Evolutionary conservation across 768 basidiomycete species (phyloP), one percentile per base, ranked within the genome.

Genomic region (Neoboletus subvelutipes): DNA sequence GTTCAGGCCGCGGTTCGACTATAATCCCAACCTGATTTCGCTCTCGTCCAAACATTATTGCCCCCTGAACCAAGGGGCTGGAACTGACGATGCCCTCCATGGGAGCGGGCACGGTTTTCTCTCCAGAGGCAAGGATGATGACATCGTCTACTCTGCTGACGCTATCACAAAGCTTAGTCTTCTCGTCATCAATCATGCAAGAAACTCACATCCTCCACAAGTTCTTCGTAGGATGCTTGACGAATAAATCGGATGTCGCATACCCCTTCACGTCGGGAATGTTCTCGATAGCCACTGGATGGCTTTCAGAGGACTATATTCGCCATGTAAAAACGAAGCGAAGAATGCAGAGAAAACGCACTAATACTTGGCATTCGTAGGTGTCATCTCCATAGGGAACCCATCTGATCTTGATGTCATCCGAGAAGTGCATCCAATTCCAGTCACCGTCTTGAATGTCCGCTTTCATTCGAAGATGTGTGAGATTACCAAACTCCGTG

Each of bases 191-290:
- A 15, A 45, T 29, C 17, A 24, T 20, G 8, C 15, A 28, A 20
- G 22, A 39, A 1, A 34, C 60, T 46, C 46, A 79, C 78, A 80
- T 72, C 60, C 71, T 78, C 76, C 78, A 83, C 31, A 77, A 6
- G 2, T 71, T 56, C 41, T 73, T 76, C 2, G 75, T 74, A 0
- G 82, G 80, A 59, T 82, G 81, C 22, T 65, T 71, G 11, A 73
- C 55, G 57, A 76, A 78, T 4, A 83, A 48, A 67, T 80, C 81
- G 0, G 74, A 73, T 1, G 76, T 80, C 0, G 75, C 76, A 50
- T 77, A 64, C 2, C 53, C 55, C 39, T 77, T 57, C 6, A 60
- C 54, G 5, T 76, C 78, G 4, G 71, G 60, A 6, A 76, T 53
- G 58, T 80, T 80, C 33, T 69, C 52, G 10, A 68, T 42, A 1